Percentiles rank a stretch among this genome's conserved stretches.
phyloP scores from a whole-genome alignment of 768 basidiomycete species.

The Collybia sp. region DNA sequence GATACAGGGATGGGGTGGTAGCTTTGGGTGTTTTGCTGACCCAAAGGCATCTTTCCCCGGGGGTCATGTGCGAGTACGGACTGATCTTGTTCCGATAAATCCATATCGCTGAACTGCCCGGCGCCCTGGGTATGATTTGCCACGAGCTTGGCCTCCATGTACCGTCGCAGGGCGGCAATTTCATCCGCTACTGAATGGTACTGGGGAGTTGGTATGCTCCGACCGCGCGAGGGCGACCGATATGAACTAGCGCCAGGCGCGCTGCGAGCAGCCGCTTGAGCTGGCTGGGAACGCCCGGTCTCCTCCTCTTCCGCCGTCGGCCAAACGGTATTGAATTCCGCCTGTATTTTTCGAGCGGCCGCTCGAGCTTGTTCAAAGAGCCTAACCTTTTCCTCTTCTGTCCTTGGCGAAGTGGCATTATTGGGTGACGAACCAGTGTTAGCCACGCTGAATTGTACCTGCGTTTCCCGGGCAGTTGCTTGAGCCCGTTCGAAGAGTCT shows the following conservation, averaged over 20 bases:
- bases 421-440: too few species aligned
- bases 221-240: conserved; percentile 9
- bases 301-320: conserved; percentile 19
- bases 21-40: conserved; percentile 11
- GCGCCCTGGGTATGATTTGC: conserved; percentile 54
- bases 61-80: conserved; percentile 60
- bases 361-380: too few species aligned
- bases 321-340: conserved; percentile 17
- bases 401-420: too few species aligned
- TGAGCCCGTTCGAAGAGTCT: too few species aligned
- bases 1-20: conserved; percentile 8
- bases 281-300: conserved; percentile 6
- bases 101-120: conserved; percentile 15
- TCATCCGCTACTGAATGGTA: conserved; percentile 71
- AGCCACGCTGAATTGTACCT: too few species aligned
- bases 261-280: conserved; percentile 10
- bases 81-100: conserved; percentile 64
- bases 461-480: too few species aligned
- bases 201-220: conserved; percentile 29
- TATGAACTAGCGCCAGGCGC: background rate
- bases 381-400: too few species aligned
- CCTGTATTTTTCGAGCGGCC: too few species aligned
- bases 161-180: conserved; percentile 64
- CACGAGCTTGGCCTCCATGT: conserved; percentile 67
- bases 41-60: conserved; percentile 52